Conservation (phyloP, 768 basidiomycete genomes). For the Mycena floridula region DNA sequence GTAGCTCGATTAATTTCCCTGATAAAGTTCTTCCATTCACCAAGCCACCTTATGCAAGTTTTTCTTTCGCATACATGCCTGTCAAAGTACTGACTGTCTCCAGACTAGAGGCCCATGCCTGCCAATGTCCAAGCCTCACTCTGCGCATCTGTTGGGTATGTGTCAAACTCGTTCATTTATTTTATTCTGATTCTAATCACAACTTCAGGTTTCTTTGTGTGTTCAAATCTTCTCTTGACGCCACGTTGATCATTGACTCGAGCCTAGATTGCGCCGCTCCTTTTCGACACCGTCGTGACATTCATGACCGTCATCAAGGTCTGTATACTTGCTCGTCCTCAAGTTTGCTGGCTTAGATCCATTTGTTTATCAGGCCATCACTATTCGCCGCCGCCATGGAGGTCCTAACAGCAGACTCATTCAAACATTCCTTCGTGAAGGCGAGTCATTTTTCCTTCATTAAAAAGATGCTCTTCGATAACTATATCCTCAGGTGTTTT, state of each 20-base stretch:
- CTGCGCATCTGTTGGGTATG: constrained; percentile 74
- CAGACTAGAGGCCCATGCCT: constrained; percentile 65
- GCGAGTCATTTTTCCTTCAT: constrained; percentile 25
- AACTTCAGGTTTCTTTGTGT: constrained; percentile 48
- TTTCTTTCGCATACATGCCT: background rate
- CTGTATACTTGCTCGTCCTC: no score
- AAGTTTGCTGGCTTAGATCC: no score
- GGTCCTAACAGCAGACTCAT: constrained; percentile 75
- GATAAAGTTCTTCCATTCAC: constrained; percentile 57
- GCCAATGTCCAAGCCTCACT: constrained; percentile 77
- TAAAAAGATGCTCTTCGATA: background rate
- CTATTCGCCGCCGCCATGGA: constrained; percentile 68
- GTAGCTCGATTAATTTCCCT: constrained; percentile 6
- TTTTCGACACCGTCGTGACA: constrained; percentile 77
- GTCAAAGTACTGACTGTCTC: background rate
- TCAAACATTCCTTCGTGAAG: constrained; percentile 81
- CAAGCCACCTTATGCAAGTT: constrained; percentile 52
- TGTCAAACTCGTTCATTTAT: constrained; percentile 4
- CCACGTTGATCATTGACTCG: background rate
- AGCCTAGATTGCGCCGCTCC: constrained; percentile 68
- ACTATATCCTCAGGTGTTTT: constrained; percentile 51
- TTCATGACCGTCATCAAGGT: constrained; percentile 76
- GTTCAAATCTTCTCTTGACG: constrained; percentile 15
- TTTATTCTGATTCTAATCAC: constrained; percentile 1
- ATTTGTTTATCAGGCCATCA: no score